phyloP scores from a whole-genome alignment of 2,329 filamentous ascomycete genomes.

The Cercospora sojina region DNA sequence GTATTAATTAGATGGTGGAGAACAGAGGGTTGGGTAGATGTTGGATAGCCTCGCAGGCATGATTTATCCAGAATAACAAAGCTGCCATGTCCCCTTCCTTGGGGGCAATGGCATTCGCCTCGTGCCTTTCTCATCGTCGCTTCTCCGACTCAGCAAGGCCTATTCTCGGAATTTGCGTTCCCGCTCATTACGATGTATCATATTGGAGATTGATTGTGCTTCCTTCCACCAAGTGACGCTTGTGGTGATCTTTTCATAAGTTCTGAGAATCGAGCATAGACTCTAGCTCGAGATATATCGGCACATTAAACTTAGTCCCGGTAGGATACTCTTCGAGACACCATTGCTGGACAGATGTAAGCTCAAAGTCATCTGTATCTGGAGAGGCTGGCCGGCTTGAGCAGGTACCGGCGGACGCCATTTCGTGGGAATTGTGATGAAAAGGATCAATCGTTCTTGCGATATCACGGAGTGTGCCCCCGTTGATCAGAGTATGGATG shows the following conservation, averaged over 20 bases:
- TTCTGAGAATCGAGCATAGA: neutral
- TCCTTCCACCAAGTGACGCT: neutral
- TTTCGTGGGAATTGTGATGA: neutral
- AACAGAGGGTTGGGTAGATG: neutral
- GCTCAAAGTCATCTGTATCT: neutral
- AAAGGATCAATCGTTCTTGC: neutral
- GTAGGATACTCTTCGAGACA: neutral
- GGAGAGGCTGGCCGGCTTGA: neutral
- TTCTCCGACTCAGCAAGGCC: neutral
- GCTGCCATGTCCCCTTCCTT: too few relatives aligned
- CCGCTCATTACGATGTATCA: neutral
- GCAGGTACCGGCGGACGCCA: neutral
- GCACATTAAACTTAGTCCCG: neutral
- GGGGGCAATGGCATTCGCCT: neutral
- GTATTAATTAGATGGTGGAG: slow-evolving; percentile 25
- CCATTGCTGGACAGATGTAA: neutral
- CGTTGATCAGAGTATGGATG: neutral
- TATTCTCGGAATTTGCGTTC: neutral
- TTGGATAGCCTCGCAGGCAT: neutral
- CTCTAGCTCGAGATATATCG: neutral
- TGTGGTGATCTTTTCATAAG: neutral
- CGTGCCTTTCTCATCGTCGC: neutral
- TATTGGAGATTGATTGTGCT: neutral
- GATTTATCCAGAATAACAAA: neutral
- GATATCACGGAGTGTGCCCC: neutral